Evolutionary conservation across 2,329 filamentous ascomycete genomes (phyloP).

Genomic region (Calcarisporium arbuscula): DNA sequence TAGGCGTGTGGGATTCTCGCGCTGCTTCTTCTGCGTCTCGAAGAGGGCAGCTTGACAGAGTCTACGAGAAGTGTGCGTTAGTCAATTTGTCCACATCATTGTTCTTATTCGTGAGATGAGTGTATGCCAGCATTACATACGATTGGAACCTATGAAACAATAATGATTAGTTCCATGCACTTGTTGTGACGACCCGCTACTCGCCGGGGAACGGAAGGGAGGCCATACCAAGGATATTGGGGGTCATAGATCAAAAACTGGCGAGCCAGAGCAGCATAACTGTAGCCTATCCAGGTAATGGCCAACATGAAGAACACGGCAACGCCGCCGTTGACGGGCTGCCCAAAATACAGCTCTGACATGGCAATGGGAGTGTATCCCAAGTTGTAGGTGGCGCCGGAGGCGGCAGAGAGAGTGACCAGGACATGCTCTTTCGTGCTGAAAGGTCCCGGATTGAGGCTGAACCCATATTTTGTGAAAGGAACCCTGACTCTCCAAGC

Average conservation of each 20-base stretch:
- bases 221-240: slow-evolving; percentile 21
- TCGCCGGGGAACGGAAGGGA: not conserved
- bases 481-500: slow-evolving; percentile 39
- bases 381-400: slow-evolving; percentile 45
- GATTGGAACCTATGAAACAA: slow-evolving; percentile 31
- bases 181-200: not conserved
- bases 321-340: slow-evolving; percentile 44
- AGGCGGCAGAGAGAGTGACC: slow-evolving; percentile 47
- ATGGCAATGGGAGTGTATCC: slow-evolving; percentile 46
- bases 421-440: slow-evolving; percentile 53
- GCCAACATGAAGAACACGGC: slow-evolving; percentile 55
- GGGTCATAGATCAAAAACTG: slow-evolving; percentile 54
- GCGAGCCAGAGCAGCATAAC: slow-evolving; percentile 50
- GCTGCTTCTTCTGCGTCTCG: slow-evolving; percentile 48
- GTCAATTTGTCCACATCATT: slow-evolving; percentile 2
- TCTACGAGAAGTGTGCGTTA: slow-evolving; percentile 9
- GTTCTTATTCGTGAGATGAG: not conserved
- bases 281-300: slow-evolving; percentile 51
- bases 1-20: slow-evolving; percentile 39
- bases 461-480: slow-evolving; percentile 41
- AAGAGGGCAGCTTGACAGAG: slow-evolving; percentile 52
- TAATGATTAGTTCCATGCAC: not conserved
- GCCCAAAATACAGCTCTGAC: slow-evolving; percentile 50
- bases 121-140: slow-evolving; percentile 13
- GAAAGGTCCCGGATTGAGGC: slow-evolving; percentile 49